A percentile compares a stretch with the other conserved stretches of the same genome.
Evolutionary conservation across 495 filamentous ascomycete genomes (phyloP).

Genomic region (Penicillium fimorum): DNA sequence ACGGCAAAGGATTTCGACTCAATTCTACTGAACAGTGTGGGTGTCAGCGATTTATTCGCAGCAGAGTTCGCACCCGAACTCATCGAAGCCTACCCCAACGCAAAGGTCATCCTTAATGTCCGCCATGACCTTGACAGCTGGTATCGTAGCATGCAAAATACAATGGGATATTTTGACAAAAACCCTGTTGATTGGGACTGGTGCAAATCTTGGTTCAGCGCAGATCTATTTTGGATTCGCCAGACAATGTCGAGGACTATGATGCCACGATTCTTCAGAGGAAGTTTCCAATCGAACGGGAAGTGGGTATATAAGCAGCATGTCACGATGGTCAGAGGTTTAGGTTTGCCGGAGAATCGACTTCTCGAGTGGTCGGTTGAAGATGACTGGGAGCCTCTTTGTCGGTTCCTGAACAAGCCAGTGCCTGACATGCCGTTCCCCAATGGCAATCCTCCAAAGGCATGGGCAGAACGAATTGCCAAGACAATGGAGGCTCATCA

Average conservation of each 20-base stretch:
- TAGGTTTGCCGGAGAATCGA: constrained; percentile 30
- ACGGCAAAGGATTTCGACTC: constrained; percentile 45
- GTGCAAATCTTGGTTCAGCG: constrained; percentile 17
- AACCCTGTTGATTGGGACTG: constrained; percentile 15
- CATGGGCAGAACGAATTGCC: too few species aligned
- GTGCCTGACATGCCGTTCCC: constrained; percentile 8
- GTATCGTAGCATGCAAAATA: constrained; percentile 25
- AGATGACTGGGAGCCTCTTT: constrained; percentile 49
- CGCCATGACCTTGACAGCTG: constrained; percentile 47
- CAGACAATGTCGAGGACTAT: constrained; percentile 13
- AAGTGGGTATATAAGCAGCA: constrained; percentile 18
- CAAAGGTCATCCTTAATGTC: constrained; percentile 54
- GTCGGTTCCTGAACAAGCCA: constrained; percentile 16
- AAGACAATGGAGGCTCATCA: too few species aligned
- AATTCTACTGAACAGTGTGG: constrained; percentile 45
- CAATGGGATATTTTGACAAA: constrained; percentile 12
- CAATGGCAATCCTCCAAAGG: constrained; percentile 14
- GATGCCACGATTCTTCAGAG: constrained; percentile 17
- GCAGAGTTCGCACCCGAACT: constrained; percentile 57
- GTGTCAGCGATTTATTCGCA: constrained; percentile 54
- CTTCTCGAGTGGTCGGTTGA: constrained; percentile 44
- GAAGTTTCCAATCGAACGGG: constrained; percentile 10
- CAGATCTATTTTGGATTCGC: constrained; percentile 20
- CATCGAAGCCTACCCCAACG: constrained; percentile 56
- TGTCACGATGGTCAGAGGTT: constrained; percentile 11